A percentile compares a stretch with the other conserved stretches of the same genome.
Evolutionary conservation across 2,329 filamentous ascomycete species (phyloP).

Genomic region (Oidium heveae): DNA sequence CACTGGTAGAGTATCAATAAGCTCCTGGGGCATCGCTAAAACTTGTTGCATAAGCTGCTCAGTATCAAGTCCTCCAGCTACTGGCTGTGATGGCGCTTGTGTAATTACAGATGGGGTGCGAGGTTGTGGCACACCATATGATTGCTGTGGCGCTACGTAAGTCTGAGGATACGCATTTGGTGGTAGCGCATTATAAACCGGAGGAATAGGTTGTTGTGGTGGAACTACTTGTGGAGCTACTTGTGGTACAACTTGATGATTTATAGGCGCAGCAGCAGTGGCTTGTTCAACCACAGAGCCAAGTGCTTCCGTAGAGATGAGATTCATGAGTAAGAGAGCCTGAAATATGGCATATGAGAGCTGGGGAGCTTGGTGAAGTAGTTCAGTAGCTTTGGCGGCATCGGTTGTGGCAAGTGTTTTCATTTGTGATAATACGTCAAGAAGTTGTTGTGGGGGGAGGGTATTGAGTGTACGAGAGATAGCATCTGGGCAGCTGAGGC

Average conservation of each 20-base stretch:
- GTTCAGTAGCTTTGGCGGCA: slow-evolving; percentile 59
- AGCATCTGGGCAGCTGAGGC: slow-evolving; percentile 64
- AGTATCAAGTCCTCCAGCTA: slow-evolving; percentile 24
- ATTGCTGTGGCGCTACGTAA: slow-evolving; percentile 9
- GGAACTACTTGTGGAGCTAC: slow-evolving; percentile 1
- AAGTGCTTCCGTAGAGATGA: slow-evolving; percentile 67
- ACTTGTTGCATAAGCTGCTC: slow-evolving; percentile 60
- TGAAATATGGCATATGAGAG: slow-evolving; percentile 90
- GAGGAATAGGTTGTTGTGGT: slow-evolving; percentile 7
- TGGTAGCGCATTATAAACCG: slow-evolving; percentile 14
- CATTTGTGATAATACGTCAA: slow-evolving; percentile 87
- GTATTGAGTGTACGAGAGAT: slow-evolving; percentile 80
- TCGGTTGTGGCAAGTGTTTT: slow-evolving; percentile 68
- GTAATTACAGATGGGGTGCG: slow-evolving; percentile 17
- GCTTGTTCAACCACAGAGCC: slow-evolving; percentile 47
- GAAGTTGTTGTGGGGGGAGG: slow-evolving; percentile 64
- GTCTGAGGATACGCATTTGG: slow-evolving; percentile 16
- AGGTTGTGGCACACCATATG: slow-evolving; percentile 16
- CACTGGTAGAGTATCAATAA: slow-evolving; percentile 56
- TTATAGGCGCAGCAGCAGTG: slow-evolving; percentile 20
- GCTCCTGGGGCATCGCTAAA: slow-evolving; percentile 51
- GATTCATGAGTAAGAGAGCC: slow-evolving; percentile 70
- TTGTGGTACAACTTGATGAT: slow-evolving; percentile 11
- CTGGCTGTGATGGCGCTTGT: slow-evolving; percentile 18
- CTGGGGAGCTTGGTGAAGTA: slow-evolving; percentile 73